Conservation (phyloP, 2,329 filamentous ascomycete species). For the Fusarium aywerte region DNA sequence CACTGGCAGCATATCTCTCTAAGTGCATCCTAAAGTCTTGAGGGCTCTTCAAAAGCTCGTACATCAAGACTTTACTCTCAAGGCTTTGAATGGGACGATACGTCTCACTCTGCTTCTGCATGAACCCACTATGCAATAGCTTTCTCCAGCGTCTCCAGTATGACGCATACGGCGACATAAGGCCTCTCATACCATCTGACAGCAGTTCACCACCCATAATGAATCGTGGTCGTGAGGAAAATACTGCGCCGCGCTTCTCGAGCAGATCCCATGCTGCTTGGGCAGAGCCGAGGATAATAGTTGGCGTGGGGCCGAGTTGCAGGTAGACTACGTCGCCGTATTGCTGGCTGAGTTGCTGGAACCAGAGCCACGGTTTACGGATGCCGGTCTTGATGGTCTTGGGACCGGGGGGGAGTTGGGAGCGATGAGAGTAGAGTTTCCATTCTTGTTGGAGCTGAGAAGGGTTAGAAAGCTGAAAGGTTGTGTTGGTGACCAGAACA, state of each 20-base stretch:
- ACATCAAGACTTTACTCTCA: conserved; percentile 55
- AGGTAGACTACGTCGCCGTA: conserved; percentile 57
- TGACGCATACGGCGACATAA: conserved; percentile 56
- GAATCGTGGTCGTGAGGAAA: conserved; percentile 58
- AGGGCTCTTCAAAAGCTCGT: conserved; percentile 51
- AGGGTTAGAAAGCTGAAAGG: background rate
- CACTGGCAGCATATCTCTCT: conserved; percentile 52
- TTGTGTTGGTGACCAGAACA: background rate
- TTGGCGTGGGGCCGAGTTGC: conserved; percentile 55
- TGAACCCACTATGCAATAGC: conserved; percentile 56
- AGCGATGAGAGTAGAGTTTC: conserved; percentile 53
- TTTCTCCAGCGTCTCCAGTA: conserved; percentile 59
- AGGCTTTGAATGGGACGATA: conserved; percentile 56
- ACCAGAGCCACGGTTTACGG: conserved; percentile 57
- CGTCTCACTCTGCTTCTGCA: conserved; percentile 56
- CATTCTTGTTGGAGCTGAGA: conserved; percentile 52
- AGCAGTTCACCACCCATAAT: conserved; percentile 58
- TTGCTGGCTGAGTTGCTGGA: conserved; percentile 52
- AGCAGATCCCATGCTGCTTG: conserved; percentile 58
- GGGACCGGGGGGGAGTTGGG: conserved; percentile 54
- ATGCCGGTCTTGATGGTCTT: conserved; percentile 52
- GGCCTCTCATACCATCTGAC: conserved; percentile 54
- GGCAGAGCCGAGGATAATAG: conserved; percentile 56
- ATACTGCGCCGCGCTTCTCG: conserved; percentile 56
- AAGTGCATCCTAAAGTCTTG: conserved; percentile 41